Evolutionary conservation across 176 grass and related monocot species (phyloP), one percentile per base, ranked within the genome.

Genomic region (Rhynchospora pubera): DNA sequence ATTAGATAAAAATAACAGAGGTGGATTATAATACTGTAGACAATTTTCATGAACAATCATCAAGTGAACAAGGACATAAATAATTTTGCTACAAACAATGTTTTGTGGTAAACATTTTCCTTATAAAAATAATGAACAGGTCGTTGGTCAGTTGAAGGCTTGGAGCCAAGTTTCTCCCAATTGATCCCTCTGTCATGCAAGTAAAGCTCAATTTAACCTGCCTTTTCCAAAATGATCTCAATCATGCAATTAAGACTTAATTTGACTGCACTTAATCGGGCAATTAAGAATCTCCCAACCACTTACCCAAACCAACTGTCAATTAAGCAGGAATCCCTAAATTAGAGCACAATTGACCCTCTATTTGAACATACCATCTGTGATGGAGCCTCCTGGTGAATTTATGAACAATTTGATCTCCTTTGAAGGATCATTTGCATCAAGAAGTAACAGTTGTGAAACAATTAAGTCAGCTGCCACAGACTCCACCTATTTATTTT

Each of bases 401-500:
- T 94, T 98, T 80, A 98, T 94, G 85, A 98, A 98, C 84, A 98
- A 87, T 39, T 90, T 98, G 60, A 98, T 98, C 30, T 98, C 95
- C 82, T 93, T 98, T 44, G 87, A 84, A 34, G 91, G 83, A 83
- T 98, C 89, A 68, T 92, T 82, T 11, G 95, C 95, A 89, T 98
- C 95, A 66, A 98, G 85, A 58, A 94, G 83, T 85, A 98, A 79
- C 45, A 98, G 83, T 77, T 98, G 95, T 74, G 88, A 94, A 42
- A 94, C 92, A 84, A 98, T 81, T 73, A 94, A 84, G 90, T 98
- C 95, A 55, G 92, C 95, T 65, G 85, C 90, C 67, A 85, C 81
- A 79, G 89, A 84, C 81, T 97, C 94, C 83, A 97, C 92, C 94
- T 97, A 80, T 58, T 86, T 73, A 85, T 55, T 65, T 82, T 67